A percentile compares a stretch with the other conserved stretches of the same genome.
Evolutionary conservation across 805 yeast genomes (phyloP).

Genomic region (Kodamaea jinghongensis): DNA sequence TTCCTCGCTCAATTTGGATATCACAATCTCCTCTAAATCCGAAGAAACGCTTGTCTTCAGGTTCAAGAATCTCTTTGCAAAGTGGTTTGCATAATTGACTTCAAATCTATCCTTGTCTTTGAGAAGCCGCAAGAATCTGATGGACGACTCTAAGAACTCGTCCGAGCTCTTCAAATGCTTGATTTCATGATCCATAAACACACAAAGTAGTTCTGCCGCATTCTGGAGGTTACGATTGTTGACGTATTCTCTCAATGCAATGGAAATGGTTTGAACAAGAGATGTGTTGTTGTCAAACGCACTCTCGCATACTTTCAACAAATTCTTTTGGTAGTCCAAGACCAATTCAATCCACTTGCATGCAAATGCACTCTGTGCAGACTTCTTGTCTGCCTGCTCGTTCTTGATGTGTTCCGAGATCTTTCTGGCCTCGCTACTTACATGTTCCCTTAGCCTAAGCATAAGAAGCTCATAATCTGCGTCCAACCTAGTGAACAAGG

Average conservation of each 20-base stretch:
- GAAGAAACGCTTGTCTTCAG: slow-evolving; percentile 38
- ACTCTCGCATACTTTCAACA: slow-evolving; percentile 44
- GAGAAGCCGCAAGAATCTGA: slow-evolving; percentile 62
- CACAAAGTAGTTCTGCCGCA: slow-evolving; percentile 39
- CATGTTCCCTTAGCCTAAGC: slow-evolving; percentile 43
- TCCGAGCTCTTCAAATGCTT: slow-evolving; percentile 35
- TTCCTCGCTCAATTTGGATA: slow-evolving; percentile 67
- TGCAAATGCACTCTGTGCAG: slow-evolving; percentile 50
- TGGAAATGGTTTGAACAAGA: slow-evolving; percentile 54
- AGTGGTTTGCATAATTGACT: slow-evolving; percentile 76
- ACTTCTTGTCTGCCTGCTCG: slow-evolving; percentile 2
- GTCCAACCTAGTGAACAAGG: slow-evolving; percentile 53
- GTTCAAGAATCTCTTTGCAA: slow-evolving; percentile 69
- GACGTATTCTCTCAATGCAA: slow-evolving; percentile 60
- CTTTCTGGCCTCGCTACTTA: slow-evolving; percentile 47
- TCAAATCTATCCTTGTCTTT: slow-evolving; percentile 86
- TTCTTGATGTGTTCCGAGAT: slow-evolving; percentile 26
- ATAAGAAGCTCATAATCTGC: slow-evolving; percentile 49
- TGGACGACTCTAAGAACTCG: slow-evolving; percentile 50
- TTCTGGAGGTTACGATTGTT: slow-evolving; percentile 39
- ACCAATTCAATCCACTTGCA: slow-evolving; percentile 65
- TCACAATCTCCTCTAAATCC: slow-evolving; percentile 68
- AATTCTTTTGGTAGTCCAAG: slow-evolving; percentile 49
- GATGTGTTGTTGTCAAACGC: slow-evolving; percentile 50
- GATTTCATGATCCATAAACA: slow-evolving; percentile 40